phyloP scores from a whole-genome alignment of 106 monocot species.

The Acorus calamus region DNA sequence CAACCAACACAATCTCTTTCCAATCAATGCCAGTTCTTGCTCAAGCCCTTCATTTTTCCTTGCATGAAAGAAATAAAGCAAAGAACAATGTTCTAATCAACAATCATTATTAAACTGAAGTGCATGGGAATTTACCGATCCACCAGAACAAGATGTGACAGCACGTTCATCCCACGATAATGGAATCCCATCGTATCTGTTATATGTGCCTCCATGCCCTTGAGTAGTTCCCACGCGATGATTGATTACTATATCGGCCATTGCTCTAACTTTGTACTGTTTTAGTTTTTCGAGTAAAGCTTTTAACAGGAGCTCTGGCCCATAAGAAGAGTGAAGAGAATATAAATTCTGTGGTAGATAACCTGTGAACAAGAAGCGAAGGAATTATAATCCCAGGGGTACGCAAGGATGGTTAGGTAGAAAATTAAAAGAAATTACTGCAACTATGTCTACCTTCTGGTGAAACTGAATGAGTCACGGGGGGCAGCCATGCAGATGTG shows the following conservation, averaged over 20 bases:
- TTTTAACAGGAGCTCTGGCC: slow-evolving; percentile 39
- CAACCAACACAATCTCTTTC: no score
- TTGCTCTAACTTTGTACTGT: slow-evolving; percentile 59
- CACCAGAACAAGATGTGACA: slow-evolving; percentile 80
- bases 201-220: slow-evolving; percentile 61
- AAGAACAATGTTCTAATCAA: no score
- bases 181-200: slow-evolving; percentile 78
- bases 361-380: slow-evolving; percentile 31
- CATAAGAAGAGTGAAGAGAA: slow-evolving; percentile 68
- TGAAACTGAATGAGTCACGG: slow-evolving; percentile 58
- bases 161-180: slow-evolving; percentile 81
- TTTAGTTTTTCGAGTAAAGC: slow-evolving; percentile 48
- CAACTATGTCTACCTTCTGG: slow-evolving; percentile 37
- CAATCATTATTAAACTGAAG: no score
- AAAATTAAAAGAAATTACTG: not conserved
- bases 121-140: slow-evolving; percentile 34
- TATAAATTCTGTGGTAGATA: slow-evolving; percentile 82
- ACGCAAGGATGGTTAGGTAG: not conserved
- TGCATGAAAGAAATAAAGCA: no score
- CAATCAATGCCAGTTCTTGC: no score
- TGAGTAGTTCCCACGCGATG: slow-evolving; percentile 73
- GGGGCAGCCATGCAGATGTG: slow-evolving; percentile 82
- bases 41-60: no score
- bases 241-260: slow-evolving; percentile 90
- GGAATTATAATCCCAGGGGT: not conserved